Evolutionary conservation across 108 stramenopile species (phyloP).

Genomic region (Schizochytrium sp.): DNA sequence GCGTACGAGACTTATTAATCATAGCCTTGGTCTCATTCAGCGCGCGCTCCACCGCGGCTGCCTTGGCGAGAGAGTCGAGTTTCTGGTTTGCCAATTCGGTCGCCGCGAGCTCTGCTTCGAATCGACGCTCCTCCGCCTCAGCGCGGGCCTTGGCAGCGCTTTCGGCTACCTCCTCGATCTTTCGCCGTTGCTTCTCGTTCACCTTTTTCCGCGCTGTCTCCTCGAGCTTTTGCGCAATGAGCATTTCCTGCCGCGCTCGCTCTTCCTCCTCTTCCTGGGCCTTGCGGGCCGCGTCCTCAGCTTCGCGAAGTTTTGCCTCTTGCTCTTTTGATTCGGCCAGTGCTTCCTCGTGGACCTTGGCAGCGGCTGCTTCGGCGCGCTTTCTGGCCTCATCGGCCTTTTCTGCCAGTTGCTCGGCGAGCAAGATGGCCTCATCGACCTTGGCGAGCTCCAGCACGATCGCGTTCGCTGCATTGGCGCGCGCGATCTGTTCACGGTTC

Average conservation of each 20-base stretch:
- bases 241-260: neutral
- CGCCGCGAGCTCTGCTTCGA: neutral
- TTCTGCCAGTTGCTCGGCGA: neutral
- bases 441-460: neutral
- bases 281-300: neutral
- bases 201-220: neutral
- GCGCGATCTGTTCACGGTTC: conserved; percentile 26
- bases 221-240: neutral
- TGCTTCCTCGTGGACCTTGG: neutral
- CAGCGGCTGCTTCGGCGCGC: neutral
- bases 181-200: neutral
- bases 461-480: neutral
- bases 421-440: neutral
- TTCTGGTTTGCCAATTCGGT: neutral
- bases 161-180: neutral
- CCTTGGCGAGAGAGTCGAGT: neutral
- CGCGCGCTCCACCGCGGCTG: neutral
- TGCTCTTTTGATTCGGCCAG: neutral
- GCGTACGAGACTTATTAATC: neutral
- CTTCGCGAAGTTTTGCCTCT: neutral
- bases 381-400: neutral
- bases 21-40: neutral
- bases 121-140: neutral
- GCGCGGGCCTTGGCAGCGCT: neutral
- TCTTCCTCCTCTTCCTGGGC: neutral